phyloP scores from a whole-genome alignment of 208 protist genomes.

The Herpetomonas samuelpessoai region DNA sequence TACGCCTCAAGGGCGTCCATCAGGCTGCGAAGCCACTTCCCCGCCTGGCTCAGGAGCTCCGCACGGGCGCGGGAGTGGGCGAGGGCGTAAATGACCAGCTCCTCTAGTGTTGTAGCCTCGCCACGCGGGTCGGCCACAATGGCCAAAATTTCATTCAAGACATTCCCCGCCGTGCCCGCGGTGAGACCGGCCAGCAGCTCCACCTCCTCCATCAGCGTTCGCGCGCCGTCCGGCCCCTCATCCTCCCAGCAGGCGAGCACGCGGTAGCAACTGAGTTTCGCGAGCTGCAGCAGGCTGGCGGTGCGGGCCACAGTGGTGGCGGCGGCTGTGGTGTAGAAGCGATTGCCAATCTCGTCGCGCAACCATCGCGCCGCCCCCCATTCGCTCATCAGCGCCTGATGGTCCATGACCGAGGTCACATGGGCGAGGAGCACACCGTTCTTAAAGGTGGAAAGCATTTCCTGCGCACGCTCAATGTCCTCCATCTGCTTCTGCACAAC shows the following conservation, averaged over 20 bases:
- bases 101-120: neutral
- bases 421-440: neutral
- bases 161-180: neutral
- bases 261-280: neutral
- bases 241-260: neutral
- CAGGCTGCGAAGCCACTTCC: neutral
- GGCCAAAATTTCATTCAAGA: neutral
- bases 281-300: neutral
- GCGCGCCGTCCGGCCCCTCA: too few species aligned
- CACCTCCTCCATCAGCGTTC: neutral
- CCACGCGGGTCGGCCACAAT: neutral
- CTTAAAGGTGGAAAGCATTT: neutral
- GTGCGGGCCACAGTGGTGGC: neutral
- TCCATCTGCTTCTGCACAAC: neutral
- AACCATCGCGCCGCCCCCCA: neutral
- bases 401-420: neutral
- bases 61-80: neutral
- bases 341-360: neutral
- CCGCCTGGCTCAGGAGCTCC: neutral
- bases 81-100: neutral
- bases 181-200: neutral
- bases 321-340: neutral
- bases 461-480: too few species aligned
- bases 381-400: neutral
- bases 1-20: neutral